A percentile compares a stretch with the other conserved stretches of the same genome.
These are phyloP conservation scores for Lachnellula hyalina DNA, from an alignment of 2,329 filamentous ascomycete genomes.

Conservation along the genomic window DNA sequence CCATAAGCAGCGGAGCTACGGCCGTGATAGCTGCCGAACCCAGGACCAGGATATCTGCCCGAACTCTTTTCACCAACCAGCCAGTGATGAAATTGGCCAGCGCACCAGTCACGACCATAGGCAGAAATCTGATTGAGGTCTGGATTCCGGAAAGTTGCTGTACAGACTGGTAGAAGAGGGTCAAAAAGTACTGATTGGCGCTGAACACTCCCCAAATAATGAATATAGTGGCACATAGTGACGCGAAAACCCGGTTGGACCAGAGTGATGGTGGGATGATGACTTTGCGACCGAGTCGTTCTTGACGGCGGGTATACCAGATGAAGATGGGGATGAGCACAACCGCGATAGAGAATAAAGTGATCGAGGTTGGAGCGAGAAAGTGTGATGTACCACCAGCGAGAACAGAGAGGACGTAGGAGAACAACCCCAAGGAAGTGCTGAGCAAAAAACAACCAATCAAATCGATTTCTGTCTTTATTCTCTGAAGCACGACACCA, in stretches of 20 bases:
- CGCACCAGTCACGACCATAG: not conserved
- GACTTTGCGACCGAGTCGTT: too few species aligned
- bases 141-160: not conserved
- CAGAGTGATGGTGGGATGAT: too few species aligned
- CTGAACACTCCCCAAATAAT: not conserved
- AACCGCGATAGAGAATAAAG: constrained; percentile 35
- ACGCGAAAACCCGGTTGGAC: too few species aligned
- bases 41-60: not conserved
- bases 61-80: not conserved
- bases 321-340: constrained; percentile 53
- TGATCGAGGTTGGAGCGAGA: constrained; percentile 31
- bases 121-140: not conserved
- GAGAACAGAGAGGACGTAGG: not conserved
- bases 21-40: not conserved
- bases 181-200: not conserved
- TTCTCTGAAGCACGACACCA: not conserved
- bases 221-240: not conserved
- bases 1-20: not conserved
- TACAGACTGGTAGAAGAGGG: not conserved
- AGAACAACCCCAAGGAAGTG: not conserved
- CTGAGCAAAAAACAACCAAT: not conserved
- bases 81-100: not conserved
- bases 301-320: constrained; percentile 40
- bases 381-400: not conserved
- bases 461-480: not conserved